Evolutionary conservation across 2,329 filamentous ascomycete species (phyloP).

Genomic region (Purpureocillium lavendulum): DNA sequence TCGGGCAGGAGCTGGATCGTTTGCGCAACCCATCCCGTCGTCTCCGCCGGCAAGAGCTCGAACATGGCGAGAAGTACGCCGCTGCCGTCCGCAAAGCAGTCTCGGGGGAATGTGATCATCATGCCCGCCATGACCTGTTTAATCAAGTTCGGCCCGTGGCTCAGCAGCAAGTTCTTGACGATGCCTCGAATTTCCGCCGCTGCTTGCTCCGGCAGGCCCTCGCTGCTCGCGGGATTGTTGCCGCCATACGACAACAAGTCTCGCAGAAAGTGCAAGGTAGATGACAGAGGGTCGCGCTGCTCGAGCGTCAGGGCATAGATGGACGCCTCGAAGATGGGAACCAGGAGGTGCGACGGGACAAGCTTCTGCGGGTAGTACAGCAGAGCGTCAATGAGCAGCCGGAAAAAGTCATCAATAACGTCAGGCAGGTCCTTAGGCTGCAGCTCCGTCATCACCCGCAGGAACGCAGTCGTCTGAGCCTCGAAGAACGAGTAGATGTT

Average conservation of each 20-base stretch:
- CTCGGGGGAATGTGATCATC: slow-evolving; percentile 97
- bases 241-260: slow-evolving; percentile 86
- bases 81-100: slow-evolving; percentile 91
- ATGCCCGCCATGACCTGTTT: slow-evolving; percentile 91
- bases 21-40: slow-evolving; percentile 71
- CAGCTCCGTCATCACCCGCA: slow-evolving; percentile 81
- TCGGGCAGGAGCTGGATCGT: slow-evolving; percentile 78
- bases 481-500: slow-evolving; percentile 94
- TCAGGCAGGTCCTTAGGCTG: slow-evolving; percentile 65
- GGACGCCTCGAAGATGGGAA: slow-evolving; percentile 78
- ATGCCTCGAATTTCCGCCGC: slow-evolving; percentile 62
- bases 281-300: slow-evolving; percentile 84
- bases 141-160: slow-evolving; percentile 68
- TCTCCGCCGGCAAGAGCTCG: slow-evolving; percentile 73
- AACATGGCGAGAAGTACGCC: slow-evolving; percentile 87
- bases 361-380: slow-evolving; percentile 86
- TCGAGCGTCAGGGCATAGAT: slow-evolving; percentile 81
- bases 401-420: slow-evolving; percentile 95
- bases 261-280: slow-evolving; percentile 85
- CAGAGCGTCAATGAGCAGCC: slow-evolving; percentile 81
- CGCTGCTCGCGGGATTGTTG: slow-evolving; percentile 59
- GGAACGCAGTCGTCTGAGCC: slow-evolving; percentile 81
- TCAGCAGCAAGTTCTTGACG: slow-evolving; percentile 62
- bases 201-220: slow-evolving; percentile 46
- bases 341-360: slow-evolving; percentile 69